Evolutionary conservation across 805 yeast species (phyloP), one percentile per base, ranked within the genome.

Genomic region (Vanderwaltozyma yarrowii): DNA sequence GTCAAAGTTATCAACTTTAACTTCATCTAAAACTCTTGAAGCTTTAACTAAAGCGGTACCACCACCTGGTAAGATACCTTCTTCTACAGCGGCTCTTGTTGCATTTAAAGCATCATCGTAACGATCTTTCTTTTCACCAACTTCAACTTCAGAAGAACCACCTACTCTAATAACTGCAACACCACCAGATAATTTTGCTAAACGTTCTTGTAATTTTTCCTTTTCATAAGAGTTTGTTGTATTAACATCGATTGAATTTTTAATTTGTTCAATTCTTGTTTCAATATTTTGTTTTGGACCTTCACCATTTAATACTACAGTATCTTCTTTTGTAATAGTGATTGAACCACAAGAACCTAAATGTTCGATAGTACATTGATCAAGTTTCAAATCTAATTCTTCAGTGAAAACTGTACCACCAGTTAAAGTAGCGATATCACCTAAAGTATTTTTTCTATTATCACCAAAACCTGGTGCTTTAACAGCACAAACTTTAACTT

Each of bases 391-490:
- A 61, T 87, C 96, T 52, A 87, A 74, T 65, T 92, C 97, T 66
- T 88, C 96, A 49, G 96, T 86, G 42, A 66, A 62, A 9, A 68
- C 64, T 14, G 95, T 84, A 66, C 96, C 96, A 45, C 96, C 96
- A 32, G 96, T 80, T 45, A 88, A 73, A 55, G 86, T 80, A 56
- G 96, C 95, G 64, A 92, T 78, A 65, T 92, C 98, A 50, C 95
- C 96, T 46, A 92, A 70, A 49, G 84, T 87, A 73, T 87, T 87
- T 75, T 85, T 84, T 71, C 96, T 82, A 79, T 92, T 88, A 71
- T 92, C 98, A 65, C 97, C 98, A 58, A 89, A 92, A 37, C 98
- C 98, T 55, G 98, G 98, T 25, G 97, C 95, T 74, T 88, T 89
- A 50, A 92, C 96, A 52, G 92, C 94, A 61, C 92, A 83, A 44